Conservation (phyloP, 169 alveolate genomes). For the Cryptosporidium parvum region DNA sequence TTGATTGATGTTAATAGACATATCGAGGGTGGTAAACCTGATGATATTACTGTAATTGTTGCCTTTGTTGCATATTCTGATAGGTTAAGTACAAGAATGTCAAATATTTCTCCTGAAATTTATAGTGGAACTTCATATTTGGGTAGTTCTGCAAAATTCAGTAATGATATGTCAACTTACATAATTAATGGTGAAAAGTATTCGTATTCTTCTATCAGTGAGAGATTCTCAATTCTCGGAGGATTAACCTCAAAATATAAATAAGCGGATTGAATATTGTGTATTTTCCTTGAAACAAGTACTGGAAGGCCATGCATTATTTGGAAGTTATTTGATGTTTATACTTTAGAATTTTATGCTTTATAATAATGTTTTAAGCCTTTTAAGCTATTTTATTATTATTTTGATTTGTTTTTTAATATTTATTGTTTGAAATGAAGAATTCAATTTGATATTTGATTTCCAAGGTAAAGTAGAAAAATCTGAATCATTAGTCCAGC, state of each 20-base stretch:
- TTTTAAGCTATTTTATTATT: too few relatives aligned
- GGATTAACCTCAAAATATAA: conserved; percentile 27
- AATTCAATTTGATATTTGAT: too few relatives aligned
- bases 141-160: conserved; percentile 73
- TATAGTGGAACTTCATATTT: conserved; percentile 54
- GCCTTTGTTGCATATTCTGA: conserved; percentile 76
- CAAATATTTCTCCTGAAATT: conserved; percentile 61
- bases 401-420: too few relatives aligned
- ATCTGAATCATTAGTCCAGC: too few relatives aligned
- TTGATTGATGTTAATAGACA: conserved; percentile 78
- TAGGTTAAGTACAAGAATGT: conserved; percentile 13
- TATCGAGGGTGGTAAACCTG: conserved; percentile 83
- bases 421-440: too few relatives aligned
- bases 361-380: not conserved
- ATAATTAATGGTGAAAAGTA: conserved; percentile 73
- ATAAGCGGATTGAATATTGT: not conserved
- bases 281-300: not conserved
- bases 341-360: not conserved
- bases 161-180: conserved; percentile 50
- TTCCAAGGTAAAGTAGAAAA: too few relatives aligned
- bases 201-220: conserved; percentile 62
- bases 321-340: not conserved
- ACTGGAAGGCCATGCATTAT: not conserved
- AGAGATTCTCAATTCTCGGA: conserved; percentile 42
- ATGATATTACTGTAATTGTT: conserved; percentile 82